These are phyloP conservation scores for Ammopiptanthus mongolicus DNA, from an alignment of 306 rosid species.

Conservation along the genomic window DNA sequence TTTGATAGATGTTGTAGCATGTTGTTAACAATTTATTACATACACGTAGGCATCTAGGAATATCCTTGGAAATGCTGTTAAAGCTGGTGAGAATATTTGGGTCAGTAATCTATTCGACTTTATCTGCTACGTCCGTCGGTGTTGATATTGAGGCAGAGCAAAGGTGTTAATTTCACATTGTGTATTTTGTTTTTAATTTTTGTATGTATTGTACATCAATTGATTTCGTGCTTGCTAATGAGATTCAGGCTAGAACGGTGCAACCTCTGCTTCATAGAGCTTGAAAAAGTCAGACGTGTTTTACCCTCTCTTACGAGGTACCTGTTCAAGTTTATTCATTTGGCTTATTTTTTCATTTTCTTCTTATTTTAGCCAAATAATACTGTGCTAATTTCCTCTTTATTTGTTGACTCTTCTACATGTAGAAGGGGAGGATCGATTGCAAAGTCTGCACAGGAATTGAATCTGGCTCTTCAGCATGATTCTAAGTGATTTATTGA, in stretches of 20 bases:
- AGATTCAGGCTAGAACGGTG: slow-evolving; percentile 85
- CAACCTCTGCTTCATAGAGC: slow-evolving; percentile 86
- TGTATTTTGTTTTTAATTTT: neutral
- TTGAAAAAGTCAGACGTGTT: slow-evolving; percentile 72
- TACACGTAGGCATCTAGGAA: slow-evolving; percentile 56
- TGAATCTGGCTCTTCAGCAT: slow-evolving; percentile 81
- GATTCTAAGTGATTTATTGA: slow-evolving; percentile 20
- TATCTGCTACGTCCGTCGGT: slow-evolving; percentile 83
- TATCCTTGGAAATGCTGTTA: slow-evolving; percentile 83
- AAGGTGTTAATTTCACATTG: slow-evolving; percentile 43
- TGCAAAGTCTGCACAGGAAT: slow-evolving; percentile 86
- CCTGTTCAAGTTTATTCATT: neutral
- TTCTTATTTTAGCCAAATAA: neutral
- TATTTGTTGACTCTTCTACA: slow-evolving; percentile 16
- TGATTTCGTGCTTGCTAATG: slow-evolving; percentile 14
- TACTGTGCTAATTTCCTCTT: slow-evolving; percentile 25
- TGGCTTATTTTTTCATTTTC: neutral
- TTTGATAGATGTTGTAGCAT: neutral
- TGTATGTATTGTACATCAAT: neutral
- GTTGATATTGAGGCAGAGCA: slow-evolving; percentile 96
- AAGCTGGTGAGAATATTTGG: slow-evolving; percentile 86
- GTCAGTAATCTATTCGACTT: slow-evolving; percentile 73
- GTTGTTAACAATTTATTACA: slow-evolving; percentile 27
- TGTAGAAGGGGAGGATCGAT: slow-evolving; percentile 90
- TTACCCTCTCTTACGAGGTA: slow-evolving; percentile 74